Base-by-base conservation (phyloP, 2,329 filamentous ascomycete species). In the Talaromyces sp. region DNA sequence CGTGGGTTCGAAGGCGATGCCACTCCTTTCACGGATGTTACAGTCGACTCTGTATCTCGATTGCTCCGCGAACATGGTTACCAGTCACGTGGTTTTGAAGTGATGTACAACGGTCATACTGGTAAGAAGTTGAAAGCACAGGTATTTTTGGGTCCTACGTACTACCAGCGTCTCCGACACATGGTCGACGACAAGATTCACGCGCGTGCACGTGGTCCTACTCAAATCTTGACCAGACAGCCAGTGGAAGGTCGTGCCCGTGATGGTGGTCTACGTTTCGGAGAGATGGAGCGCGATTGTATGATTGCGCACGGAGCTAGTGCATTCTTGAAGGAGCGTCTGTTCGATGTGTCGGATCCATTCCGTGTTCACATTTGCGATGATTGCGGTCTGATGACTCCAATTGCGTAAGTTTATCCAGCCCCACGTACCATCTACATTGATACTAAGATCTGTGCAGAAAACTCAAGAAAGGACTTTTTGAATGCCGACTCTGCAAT, bases 141-240 rank as follows among this genome's bases (percentile, higher is more conserved):
- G 77, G 89, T 98, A 61, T 99, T 99, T 86, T 86, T 99, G 63
- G 95, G 95, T 8, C 95, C 95, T 0, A 99, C 95, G 1, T 99
- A 99, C 82, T 99, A 99, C 80, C 95, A 99, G 80, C 92, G 96
- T 77, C 86, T 99, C 65, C 89, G 95, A 67, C 96, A 99, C 80
- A 99, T 99, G 96, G 96, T 99, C 69, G 95, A 99, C 76, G 95
- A 99, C 83, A 99, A 99, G 85, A 99, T 99, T 71, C 95, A 99
- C 80, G 96, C 95, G n/a, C 90, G 96, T 79, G 95, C 96, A 14
- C 89, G 95, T 75, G 95, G 96, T 39, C 95, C 95, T 0, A 91
- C 96, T 23, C 95, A 99, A 79, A 99, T 99, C 72, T 86, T 99
- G 80, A 99, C 95, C 2, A 85, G 96, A 63, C 95, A 99, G 78